Evolutionary conservation across 306 rosid species (phyloP), one percentile per base, ranked within the genome.

Genomic region (Quercus ilex): DNA sequence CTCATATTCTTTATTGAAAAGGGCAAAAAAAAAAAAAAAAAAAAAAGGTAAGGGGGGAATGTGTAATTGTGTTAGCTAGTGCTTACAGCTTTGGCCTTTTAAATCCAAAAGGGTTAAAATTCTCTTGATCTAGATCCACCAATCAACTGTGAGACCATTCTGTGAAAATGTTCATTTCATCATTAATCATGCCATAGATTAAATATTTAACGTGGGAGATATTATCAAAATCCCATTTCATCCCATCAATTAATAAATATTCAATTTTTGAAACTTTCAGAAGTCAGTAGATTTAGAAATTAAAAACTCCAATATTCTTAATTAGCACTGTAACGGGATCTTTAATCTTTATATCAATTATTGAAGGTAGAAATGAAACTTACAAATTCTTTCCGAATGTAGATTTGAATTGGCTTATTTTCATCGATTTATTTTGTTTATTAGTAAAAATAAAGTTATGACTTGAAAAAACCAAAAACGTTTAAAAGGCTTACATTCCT

Each of bases 71-170:
- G 46, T 20, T 13, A 41, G 28, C n/a, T 31, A 67, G 26, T 67
- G 74, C 55, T 38, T 20, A 65, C 82, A 56, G 75, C 65, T 15
- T 74, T 90, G 72, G 18, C 46, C 81, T 76, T 78, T 75, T 19
- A 4, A 33, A 76, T 68, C 30, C 81, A 49, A 84, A 78, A 78
- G 46, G 63, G n/a, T 43, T 3, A 51, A 74, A 82, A 79, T 55
- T 78, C 64, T 25, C 71, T 80, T 83, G 94, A 89, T 93, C 86
- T 80, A 87, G 94, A 89, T 93, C 96, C 82, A 83, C 91, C 84
- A 77, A 89, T 84, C 53, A 63, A 59, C 83, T n/a, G n/a, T 10
- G 68, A 76, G 46, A 41, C 8, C 57, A 73, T 74, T 72, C 56
- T 65, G 41, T 57, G 65, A 78, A 65, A 52, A 74, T 77, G 79